Conservation (phyloP, 306 rosid species). For the Rosa rugosa region DNA sequence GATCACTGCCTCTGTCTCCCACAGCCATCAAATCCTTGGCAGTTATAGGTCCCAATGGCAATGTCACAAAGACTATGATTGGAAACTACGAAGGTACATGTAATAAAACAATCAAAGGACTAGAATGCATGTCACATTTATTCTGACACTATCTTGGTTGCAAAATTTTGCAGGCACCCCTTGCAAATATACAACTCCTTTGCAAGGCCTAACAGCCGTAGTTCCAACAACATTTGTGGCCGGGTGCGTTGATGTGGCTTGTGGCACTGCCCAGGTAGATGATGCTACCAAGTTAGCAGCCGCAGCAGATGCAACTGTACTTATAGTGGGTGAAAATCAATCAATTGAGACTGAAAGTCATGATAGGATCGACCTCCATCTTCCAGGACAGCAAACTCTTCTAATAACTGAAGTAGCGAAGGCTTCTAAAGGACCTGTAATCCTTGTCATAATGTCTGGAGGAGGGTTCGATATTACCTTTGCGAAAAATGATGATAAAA, state of each 20-base stretch:
- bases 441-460: constrained; percentile 94
- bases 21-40: constrained; percentile 75
- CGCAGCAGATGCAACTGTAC: constrained; percentile 86
- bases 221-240: constrained; percentile 66
- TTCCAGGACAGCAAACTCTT: constrained; percentile 86
- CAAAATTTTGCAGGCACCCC: constrained; percentile 67
- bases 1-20: constrained; percentile 67
- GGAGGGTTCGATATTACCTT: constrained; percentile 91
- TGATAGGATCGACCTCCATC: constrained; percentile 67
- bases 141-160: background rate
- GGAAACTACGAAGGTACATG: constrained; percentile 85
- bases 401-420: constrained; percentile 73
- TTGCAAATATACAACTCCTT: constrained; percentile 74
- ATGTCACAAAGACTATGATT: constrained; percentile 84
- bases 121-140: background rate
- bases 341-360: constrained; percentile 85
- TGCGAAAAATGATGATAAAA: constrained; percentile 67
- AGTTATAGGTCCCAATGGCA: constrained; percentile 92
- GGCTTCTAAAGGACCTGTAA: constrained; percentile 83
- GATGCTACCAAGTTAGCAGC: constrained; percentile 72
- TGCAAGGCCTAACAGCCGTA: constrained; percentile 74
- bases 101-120: background rate
- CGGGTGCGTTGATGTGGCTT: constrained; percentile 76
- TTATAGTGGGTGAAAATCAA: constrained; percentile 72
- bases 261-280: constrained; percentile 55